Base-by-base conservation (phyloP, 2,329 filamentous ascomycete genomes). In the Colletotrichum salicis region DNA sequence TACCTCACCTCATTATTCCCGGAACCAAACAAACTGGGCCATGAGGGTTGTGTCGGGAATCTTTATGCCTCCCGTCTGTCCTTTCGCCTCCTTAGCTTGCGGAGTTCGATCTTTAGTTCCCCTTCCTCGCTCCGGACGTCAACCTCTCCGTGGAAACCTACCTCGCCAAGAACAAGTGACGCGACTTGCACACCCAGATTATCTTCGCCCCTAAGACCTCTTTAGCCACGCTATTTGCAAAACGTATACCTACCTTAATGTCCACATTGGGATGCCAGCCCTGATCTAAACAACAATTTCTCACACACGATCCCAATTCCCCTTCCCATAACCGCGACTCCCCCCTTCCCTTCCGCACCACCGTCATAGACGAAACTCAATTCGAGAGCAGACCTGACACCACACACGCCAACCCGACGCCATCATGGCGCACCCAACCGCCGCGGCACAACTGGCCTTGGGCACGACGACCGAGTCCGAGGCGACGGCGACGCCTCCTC, bases 161-260 rank as follows among this genome's bases (percentile, higher is more conserved):
- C 48, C 48, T 12, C 33, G 70, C 65, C 70, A 72, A 72, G 70
- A 22, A 45, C 41, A 10, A 56, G 70, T 72, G 70, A 72, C 70
- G 70, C 70, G 70, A 72, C 66, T 41, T 15, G 27, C 31, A 48
- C 10, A 37, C 27, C 15, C 8, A 55, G 29, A 45, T 27, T 12
- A 35, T 55, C n/a, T 56, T 57, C 52, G 35, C 59, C 65, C 29
- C 59, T 52, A 29, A 61, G 35, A 58, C 22, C 35, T 55, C 22
- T 11, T 19, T 33, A 27, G 41, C 27, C 37, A 10, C 58, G 24
- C 41, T 19, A n/a, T 31, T 31, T 27, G 33, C 58, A 61, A 27
- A 37, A 41, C 37, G 37, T 41, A 19, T 41, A 19, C 37, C 24
- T 13, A 45, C 48, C 67, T 41, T 41, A 41, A 55, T 70, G 45